Evolutionary conservation across 306 rosid genomes (phyloP), one percentile per base, ranked within the genome.

Genomic region (Pterocarpus macrocarpus): DNA sequence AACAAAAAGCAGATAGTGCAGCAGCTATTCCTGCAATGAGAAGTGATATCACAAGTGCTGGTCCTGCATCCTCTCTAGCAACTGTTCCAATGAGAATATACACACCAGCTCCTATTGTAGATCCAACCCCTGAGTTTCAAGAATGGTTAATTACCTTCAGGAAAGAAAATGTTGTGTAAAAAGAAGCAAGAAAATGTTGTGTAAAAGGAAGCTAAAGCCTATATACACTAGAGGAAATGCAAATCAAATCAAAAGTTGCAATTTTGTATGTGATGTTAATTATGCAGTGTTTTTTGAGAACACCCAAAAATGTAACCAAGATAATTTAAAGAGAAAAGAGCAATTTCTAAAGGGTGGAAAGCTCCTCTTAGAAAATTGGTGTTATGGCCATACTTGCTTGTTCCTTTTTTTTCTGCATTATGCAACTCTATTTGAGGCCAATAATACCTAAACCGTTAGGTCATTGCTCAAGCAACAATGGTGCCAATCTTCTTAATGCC

Each of bases 31-130:
- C 99, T 4, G 97, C 97, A 39, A 93, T 81, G 16, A 95, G 77
- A 52, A 93, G 89, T 49, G 99, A 95, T 68, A 93, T 13, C 30
- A 94, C 90, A 78, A 95, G 90, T 56, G 99, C 93, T 12, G 97
- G 95, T 82, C 99, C 99, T 2, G 99, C 77, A 81, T 93, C 88
- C 86, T 93, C 97, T 80, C 97, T 93, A 28, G 97, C 99, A 80
- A 95, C 97, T 33, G 97, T 95, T 86, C 99, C 99, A 66, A 95
- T 91, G 34, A 95, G 99, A 88, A 95, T 95, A 85, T 95, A 95
- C 22, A 95, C 99, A 80, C 99, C 99, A 67, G 99, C 99, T 83
- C 99, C 99, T 28, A 95, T 90, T 45, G 99, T 93, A 33, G 97
- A 86, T 63, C 99, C 99, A 82, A 89, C 97, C 64, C 99, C 98